A percentile compares a stretch with the other conserved stretches of the same genome.
Evolutionary conservation across 2,329 filamentous ascomycete species (phyloP).

Genomic region (Exophiala phaeomuriformis): DNA sequence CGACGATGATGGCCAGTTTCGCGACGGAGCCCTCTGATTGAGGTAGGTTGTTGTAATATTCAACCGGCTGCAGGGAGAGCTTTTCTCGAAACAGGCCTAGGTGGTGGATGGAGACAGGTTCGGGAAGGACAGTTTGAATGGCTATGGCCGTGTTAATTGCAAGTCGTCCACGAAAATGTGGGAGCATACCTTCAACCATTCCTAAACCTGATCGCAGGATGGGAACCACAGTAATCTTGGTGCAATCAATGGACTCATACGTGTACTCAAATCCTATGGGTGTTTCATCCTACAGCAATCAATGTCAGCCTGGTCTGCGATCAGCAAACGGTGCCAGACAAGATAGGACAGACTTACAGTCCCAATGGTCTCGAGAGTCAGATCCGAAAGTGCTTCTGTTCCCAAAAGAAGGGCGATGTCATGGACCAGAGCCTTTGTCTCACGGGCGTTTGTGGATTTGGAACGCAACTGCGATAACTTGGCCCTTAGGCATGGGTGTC

Average conservation of each 20-base stretch:
- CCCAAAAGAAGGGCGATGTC: conserved; percentile 79
- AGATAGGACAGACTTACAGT: conserved; percentile 49
- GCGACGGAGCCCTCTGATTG: conserved; percentile 31
- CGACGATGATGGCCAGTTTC: conserved; percentile 72
- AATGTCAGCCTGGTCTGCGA: conserved; percentile 13
- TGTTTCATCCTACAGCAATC: conserved; percentile 57
- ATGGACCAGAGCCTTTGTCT: conserved; percentile 74
- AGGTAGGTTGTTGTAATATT: conserved; percentile 97
- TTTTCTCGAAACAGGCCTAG: conserved; percentile 91
- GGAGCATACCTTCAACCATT: conserved; percentile 69
- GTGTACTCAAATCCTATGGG: conserved; percentile 71
- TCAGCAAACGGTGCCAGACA: conserved; percentile 5
- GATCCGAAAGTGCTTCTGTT: conserved; percentile 65
- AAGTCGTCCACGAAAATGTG: neutral
- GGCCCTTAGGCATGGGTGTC: conserved; percentile 75
- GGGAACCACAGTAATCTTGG: conserved; percentile 71
- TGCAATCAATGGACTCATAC: conserved; percentile 55
- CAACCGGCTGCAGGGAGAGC: conserved; percentile 76
- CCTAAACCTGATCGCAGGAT: conserved; percentile 86
- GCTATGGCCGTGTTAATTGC: conserved; percentile 42
- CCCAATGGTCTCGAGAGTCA: conserved; percentile 52
- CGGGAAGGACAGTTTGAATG: conserved; percentile 72
- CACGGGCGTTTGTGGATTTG: conserved; percentile 58
- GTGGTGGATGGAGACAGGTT: conserved; percentile 77
- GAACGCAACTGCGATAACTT: conserved; percentile 89